phyloP scores from a whole-genome alignment of 768 basidiomycete species.

The Naematelia encephala region DNA sequence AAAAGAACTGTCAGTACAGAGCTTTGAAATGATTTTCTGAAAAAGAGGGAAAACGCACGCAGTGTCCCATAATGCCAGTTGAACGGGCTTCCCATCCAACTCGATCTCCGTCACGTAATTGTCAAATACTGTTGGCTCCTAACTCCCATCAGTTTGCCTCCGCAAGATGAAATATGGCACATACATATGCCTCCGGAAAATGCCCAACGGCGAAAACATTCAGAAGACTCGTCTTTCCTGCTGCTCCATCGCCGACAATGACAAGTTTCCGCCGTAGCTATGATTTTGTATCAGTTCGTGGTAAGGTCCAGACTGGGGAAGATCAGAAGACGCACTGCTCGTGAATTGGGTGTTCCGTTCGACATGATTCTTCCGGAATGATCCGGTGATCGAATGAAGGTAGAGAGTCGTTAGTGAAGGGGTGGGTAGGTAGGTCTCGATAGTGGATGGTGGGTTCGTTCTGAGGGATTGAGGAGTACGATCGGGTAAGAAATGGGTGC shows the following conservation, averaged over 20 bases:
- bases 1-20: neutral
- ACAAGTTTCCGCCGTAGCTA: constrained; percentile 93
- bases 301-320: too few relatives aligned
- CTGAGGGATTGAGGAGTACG: too few relatives aligned
- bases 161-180: constrained; percentile 1
- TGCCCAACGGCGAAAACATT: constrained; percentile 46
- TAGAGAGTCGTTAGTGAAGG: too few relatives aligned
- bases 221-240: constrained; percentile 65
- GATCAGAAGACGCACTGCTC: neutral
- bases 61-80: constrained; percentile 97
- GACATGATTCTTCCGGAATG: neutral
- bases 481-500: too few relatives aligned
- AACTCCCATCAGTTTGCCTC: constrained; percentile 9
- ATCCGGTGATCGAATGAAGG: too few relatives aligned
- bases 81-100: constrained; percentile 94
- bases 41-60: too few relatives aligned
- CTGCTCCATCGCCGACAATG: constrained; percentile 91
- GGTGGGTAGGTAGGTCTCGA: too few relatives aligned
- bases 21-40: too few relatives aligned
- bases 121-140: constrained; percentile 80
- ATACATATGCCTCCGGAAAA: constrained; percentile 45
- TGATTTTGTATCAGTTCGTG: too few relatives aligned
- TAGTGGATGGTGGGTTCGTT: too few relatives aligned
- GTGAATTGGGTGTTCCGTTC: neutral
- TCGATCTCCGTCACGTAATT: constrained; percentile 99